Percentiles rank a stretch among this genome's conserved stretches.
Conservation (phyloP, 352 stramenopile species). For the Phytopythium kandeliae region DNA sequence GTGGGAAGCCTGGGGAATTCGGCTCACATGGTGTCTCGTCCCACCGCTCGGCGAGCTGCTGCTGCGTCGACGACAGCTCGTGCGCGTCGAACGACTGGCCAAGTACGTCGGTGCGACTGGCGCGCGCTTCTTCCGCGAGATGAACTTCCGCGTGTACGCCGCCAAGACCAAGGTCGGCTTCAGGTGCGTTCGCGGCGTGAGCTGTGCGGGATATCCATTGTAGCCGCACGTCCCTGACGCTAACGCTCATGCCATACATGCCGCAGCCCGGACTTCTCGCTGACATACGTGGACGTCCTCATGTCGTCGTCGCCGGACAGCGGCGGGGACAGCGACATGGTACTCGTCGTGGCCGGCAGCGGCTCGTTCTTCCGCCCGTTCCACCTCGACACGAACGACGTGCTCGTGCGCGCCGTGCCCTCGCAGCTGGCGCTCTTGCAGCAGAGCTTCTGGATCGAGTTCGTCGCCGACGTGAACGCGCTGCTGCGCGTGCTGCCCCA, state of each 20-base stretch:
- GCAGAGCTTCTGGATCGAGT: conserved; percentile 83
- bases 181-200: no score
- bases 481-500: conserved; percentile 31
- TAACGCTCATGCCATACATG: background rate
- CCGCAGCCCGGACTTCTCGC: conserved; percentile 62
- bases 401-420: conserved; percentile 67
- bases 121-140: conserved; percentile 73
- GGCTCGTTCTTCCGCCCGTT: conserved; percentile 80
- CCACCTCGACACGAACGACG: conserved; percentile 81
- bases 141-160: conserved; percentile 73
- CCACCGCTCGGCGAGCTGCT: conserved; percentile 56
- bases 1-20: conserved; percentile 69
- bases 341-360: conserved; percentile 63
- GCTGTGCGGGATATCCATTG: no score
- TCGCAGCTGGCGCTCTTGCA: conserved; percentile 60
- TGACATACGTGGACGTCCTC: conserved; percentile 78
- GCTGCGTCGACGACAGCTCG: conserved; percentile 58
- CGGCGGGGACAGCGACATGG: conserved; percentile 8
- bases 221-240: background rate
- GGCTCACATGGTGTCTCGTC: conserved; percentile 23
- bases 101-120: conserved; percentile 66
- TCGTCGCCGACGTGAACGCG: conserved; percentile 61
- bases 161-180: conserved; percentile 79
- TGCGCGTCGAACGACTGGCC: conserved; percentile 53
- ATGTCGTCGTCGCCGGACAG: conserved; percentile 27